Base-by-base conservation (phyloP, 805 yeast species). In the Blastobotrys robertii region DNA sequence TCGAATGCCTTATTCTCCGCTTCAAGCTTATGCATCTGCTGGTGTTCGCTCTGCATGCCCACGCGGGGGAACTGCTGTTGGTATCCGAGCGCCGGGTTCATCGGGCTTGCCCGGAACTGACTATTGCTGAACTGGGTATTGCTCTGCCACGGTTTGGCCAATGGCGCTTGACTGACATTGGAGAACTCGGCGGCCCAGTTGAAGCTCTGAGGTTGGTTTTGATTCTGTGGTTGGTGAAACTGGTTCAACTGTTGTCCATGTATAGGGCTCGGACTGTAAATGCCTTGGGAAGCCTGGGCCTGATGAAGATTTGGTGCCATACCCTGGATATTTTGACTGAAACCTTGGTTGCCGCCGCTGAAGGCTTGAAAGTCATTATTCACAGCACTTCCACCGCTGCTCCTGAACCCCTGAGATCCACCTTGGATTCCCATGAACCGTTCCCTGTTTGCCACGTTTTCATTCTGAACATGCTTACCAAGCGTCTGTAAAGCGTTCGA, bases 401-500 rank as follows among this genome's bases (percentile, higher is more conserved):
- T 30, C 40, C 9, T 5, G 14, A 37, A 16, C n/a, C 33, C n/a
- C 12, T 9, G n/a, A 19, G 38, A 11, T 15, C 9, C 9, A 19
- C 25, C 25, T 19, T 19, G 25, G 25, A 4, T 35, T 29, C 11
- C 30, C 14, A 46, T 44, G 22, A 47, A 39, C 39, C 54, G 47
- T 30, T 50, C 43, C 33, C 38, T 19, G 14, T 15, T 35, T 38
- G 30, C 25, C 22, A 22, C 15, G 35, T n/a, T 28, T 37, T 52
- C 48, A 5, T 47, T 45, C 4, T 42, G 33, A 6, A 49, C 44
- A 30, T 56, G 61, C 43, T 57, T 57, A n/a, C 52, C 49, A 8
- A 57, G 42, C 36, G 43, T 51, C 37, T 55, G 58, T 19, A 57
- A 48, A 4, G 61, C 54, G 38, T 52, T 54, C 2, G 56, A 53